Evolutionary conservation across 768 basidiomycete genomes (phyloP), one percentile per base, ranked within the genome.

Genomic region (Nidularia pulvinata): DNA sequence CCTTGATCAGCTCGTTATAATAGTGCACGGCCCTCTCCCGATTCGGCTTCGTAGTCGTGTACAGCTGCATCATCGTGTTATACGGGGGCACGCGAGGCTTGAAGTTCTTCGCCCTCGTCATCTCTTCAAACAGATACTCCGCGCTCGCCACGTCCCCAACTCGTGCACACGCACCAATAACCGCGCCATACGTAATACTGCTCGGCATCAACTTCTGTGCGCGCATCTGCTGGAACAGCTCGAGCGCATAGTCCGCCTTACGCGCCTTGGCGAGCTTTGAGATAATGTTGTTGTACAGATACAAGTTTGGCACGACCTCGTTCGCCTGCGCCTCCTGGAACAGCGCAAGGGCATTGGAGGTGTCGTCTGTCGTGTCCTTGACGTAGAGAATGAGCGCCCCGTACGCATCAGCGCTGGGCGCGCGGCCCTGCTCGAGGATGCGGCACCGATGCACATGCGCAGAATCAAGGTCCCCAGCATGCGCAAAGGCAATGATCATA

Each of bases 41-140:
- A 57, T 92, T 88, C 1, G 94, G 96, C 67, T 90, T 91, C n/a
- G 90, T 94, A 52, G 88, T 84, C 48, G 89, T 88, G 71, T 93
- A 95, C 61, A 96, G 78, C 68, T 99, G 97, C 84, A 99, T 98
- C 95, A 99, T 97, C 34, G 90, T 95, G 73, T 99, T 99, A 79
- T 87, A 99, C 1, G 96, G 96, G 16, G 96, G 97, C 1, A 97
- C 86, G 6, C 95, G 80, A 7, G 95, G 88, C 71, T 80, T 88
- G 78, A 94, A 98, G 59, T 87, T 88, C 35, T 69, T 75, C 55
- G 84, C 77, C 44, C 69, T 58, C 0, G 76, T 67, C 97, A 99
- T 98, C 74, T 98, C 95, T 52, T 70, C 64, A 72, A 97, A 99
- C 45, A 97, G 71, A 7, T 76, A 73, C 68, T 92, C 91, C 5